Evolutionary conservation across 2,329 filamentous ascomycete genomes (phyloP).

Genomic region (Chaetomiaceae sp.): DNA sequence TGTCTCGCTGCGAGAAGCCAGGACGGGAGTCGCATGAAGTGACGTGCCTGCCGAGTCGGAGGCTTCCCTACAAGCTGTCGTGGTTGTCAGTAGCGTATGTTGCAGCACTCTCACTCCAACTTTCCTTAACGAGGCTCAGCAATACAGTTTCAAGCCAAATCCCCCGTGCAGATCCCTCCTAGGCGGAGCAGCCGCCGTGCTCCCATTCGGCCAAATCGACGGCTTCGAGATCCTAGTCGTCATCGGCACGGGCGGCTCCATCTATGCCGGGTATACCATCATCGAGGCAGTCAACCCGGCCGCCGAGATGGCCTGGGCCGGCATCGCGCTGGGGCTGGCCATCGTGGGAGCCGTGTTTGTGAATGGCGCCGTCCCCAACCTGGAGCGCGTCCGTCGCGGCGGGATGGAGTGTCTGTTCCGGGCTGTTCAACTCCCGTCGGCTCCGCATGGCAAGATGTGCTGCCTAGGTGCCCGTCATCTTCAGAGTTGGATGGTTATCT

Average conservation of each 20-base stretch:
- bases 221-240: slow-evolving; percentile 38
- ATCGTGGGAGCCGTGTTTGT: slow-evolving; percentile 20
- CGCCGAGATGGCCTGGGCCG: slow-evolving; percentile 25
- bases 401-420: no score
- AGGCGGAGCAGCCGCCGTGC: background rate
- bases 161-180: background rate
- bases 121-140: no score
- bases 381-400: background rate
- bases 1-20: background rate
- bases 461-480: no score
- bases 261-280: slow-evolving; percentile 36
- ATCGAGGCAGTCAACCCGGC: slow-evolving; percentile 32
- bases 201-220: slow-evolving; percentile 30
- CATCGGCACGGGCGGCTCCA: slow-evolving; percentile 35
- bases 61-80: slow-evolving; percentile 32
- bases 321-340: slow-evolving; percentile 16
- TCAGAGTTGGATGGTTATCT: no score
- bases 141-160: background rate
- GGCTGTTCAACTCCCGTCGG: no score
- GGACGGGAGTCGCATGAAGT: slow-evolving; percentile 9
- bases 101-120: background rate
- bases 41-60: slow-evolving; percentile 12
- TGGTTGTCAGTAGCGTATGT: slow-evolving; percentile 35
- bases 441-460: no score
- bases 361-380: slow-evolving; percentile 12